Evolutionary conservation across 345 rosid species (phyloP).

Genomic region (Acer negundo): DNA sequence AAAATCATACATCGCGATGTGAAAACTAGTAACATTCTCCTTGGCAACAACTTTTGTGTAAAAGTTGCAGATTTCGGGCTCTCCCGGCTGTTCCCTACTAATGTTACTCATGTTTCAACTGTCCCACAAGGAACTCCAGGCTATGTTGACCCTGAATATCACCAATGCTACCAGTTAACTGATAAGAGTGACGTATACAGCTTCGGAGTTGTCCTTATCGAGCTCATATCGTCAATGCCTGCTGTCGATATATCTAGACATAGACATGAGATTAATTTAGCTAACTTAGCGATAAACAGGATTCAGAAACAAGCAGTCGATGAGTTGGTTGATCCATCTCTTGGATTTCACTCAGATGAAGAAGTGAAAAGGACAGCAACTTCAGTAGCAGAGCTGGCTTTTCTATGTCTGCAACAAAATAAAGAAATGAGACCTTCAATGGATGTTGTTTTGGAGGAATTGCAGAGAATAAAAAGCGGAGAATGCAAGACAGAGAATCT

Average conservation of each 20-base stretch:
- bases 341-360: conserved; percentile 46
- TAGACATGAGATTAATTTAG: conserved; percentile 56
- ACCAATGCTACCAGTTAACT: conserved; percentile 61
- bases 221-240: conserved; percentile 65
- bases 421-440: conserved; percentile 58
- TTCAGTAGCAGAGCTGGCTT: conserved; percentile 66
- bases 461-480: conserved; percentile 37
- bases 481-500: conserved; percentile 22
- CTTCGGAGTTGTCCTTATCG: conserved; percentile 71
- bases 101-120: conserved; percentile 67
- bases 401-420: conserved; percentile 61
- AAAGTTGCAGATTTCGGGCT: conserved; percentile 76
- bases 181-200: conserved; percentile 74
- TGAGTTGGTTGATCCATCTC: conserved; percentile 55
- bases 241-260: conserved; percentile 64
- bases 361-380: conserved; percentile 35
- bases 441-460: conserved; percentile 48
- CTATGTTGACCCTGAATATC: conserved; percentile 69
- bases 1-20: conserved; percentile 67
- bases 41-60: conserved; percentile 51
- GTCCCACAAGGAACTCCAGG: conserved; percentile 82
- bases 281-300: conserved; percentile 58
- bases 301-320: conserved; percentile 40
- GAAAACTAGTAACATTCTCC: conserved; percentile 69
- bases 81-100: conserved; percentile 49